These are phyloP conservation scores for Magnolia changhungtana DNA, from an alignment of 164 flowering plant species.

Conservation along the genomic window DNA sequence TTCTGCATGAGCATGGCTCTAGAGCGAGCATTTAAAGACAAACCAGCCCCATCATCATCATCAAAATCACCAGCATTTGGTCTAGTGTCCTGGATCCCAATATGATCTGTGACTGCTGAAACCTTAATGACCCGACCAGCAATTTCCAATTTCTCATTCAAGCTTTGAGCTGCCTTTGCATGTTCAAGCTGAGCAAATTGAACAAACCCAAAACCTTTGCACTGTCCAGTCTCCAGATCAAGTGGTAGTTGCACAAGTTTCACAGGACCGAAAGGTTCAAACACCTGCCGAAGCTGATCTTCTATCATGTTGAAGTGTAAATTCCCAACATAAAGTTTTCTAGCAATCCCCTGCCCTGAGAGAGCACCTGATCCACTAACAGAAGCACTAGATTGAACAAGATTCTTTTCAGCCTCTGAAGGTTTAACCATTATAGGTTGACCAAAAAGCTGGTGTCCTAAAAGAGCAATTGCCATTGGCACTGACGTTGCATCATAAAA, in stretches of 20 bases:
- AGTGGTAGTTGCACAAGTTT: constrained; percentile 93
- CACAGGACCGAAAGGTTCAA: constrained; percentile 95
- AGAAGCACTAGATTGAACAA: no score
- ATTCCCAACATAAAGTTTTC: no score
- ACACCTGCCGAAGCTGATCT: no score
- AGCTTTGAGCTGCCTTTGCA: constrained; percentile 86
- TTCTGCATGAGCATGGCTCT: constrained; percentile 86
- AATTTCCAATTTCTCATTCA: constrained; percentile 88
- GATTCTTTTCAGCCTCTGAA: no score
- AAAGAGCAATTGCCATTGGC: no score
- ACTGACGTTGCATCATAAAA: no score
- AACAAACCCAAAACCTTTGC: constrained; percentile 96
- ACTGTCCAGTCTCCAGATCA: constrained; percentile 90
- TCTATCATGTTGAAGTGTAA: no score
- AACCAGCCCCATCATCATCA: constrained; percentile 96
- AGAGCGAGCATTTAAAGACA: constrained; percentile 92
- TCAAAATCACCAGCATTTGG: constrained; percentile 78
- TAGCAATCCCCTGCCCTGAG: no score
- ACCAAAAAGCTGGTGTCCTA: no score
- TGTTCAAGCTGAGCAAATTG: constrained; percentile 91
- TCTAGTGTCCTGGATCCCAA: constrained; percentile 54
- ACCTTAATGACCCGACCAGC: constrained; percentile 92
- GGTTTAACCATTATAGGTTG: no score
- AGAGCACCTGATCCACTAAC: no score
- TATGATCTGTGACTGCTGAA: constrained; percentile 91